Base-by-base conservation (phyloP, 306 rosid species). In the Corylus avellana region DNA sequence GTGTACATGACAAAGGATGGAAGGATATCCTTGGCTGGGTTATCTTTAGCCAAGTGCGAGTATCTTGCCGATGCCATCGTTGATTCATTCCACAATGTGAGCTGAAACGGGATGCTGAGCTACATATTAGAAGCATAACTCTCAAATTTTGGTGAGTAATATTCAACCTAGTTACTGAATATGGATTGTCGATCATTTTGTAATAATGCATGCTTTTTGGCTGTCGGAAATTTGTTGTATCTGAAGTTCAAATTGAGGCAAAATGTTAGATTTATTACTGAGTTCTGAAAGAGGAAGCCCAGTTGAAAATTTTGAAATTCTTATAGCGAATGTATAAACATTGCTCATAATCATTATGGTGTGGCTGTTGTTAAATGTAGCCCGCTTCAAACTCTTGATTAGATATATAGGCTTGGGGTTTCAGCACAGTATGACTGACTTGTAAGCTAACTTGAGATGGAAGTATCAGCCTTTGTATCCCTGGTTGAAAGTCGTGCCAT, bases 1-100 rank as follows among this genome's bases (percentile, higher is more conserved):
- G 92, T 93, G 78, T 93, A 90, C 98, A 91, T 95, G 99, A 93
- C 99, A 73, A 93, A 95, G 89, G 99, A 93, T 68, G 99, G 99
- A 84, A 90, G 99, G 84, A 93, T 93, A 83, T 95, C 99, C 68
- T 77, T 95, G 83, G 99, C 99, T 29, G 98, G 99, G 25, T 87
- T 95, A 83, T 93, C 94, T 6, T 83, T 93, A 84, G 97, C 97
- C 62, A 93, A 93, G 81, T 90, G 96, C 62, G 97, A 93, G 77
- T 95, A 88, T 88, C 97, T 95, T 82, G 93, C 99, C 0, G 99
- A 93, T 84, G 99, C 99, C 61, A 91, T 95, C 77, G 79, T 95
- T 32, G 99, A 93, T 78, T 95, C 99, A 5, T 90, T 54, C 84
- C 91, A 93, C 79, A 91, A 95, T 73, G 96, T 95, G 83, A 87